These are phyloP conservation scores for Ustilago vetiveriae DNA, from an alignment of 1,284 basidiomycete species.

Conservation along the genomic window DNA sequence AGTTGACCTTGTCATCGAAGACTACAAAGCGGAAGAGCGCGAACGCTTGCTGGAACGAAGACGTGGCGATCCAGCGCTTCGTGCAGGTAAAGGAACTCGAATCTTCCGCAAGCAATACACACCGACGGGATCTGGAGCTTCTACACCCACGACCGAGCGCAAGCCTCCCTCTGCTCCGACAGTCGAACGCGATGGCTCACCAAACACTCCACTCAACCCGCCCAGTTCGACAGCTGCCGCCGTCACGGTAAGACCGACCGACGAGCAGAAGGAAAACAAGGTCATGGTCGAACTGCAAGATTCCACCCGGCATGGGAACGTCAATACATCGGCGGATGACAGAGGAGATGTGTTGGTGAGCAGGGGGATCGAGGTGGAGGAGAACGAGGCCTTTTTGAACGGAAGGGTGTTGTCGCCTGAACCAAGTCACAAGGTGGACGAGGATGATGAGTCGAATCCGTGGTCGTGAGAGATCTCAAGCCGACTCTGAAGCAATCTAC, in stretches of 20 bases:
- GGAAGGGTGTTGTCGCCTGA: constrained; percentile 17
- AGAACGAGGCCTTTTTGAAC: constrained; percentile 23
- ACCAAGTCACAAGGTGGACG: constrained; percentile 4
- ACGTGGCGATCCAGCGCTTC: constrained; percentile 53
- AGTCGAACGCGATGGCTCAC: constrained; percentile 13
- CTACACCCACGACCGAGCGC: constrained; percentile 14
- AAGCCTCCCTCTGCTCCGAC: background rate
- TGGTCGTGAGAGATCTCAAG: constrained; percentile 20
- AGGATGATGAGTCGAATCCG: constrained; percentile 18
- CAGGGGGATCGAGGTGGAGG: constrained; percentile 23
- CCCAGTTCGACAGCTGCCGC: constrained; percentile 20
- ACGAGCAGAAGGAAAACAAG: background rate
- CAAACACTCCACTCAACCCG: constrained; percentile 25
- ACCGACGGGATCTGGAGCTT: constrained; percentile 17
- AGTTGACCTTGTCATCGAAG: constrained; percentile 53
- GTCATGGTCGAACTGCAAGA: constrained; percentile 15
- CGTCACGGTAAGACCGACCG: constrained; percentile 7
- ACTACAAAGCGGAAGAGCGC: constrained; percentile 56
- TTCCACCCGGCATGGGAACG: background rate
- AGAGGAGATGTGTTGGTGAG: constrained; percentile 14
- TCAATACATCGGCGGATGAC: constrained; percentile 1
- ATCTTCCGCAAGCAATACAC: constrained; percentile 56
- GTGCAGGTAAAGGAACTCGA: constrained; percentile 49
- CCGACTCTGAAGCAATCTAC: too few species aligned
- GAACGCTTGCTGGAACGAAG: constrained; percentile 51